phyloP scores from a whole-genome alignment of 1,284 basidiomycete species.

The Irpex lacteus region DNA sequence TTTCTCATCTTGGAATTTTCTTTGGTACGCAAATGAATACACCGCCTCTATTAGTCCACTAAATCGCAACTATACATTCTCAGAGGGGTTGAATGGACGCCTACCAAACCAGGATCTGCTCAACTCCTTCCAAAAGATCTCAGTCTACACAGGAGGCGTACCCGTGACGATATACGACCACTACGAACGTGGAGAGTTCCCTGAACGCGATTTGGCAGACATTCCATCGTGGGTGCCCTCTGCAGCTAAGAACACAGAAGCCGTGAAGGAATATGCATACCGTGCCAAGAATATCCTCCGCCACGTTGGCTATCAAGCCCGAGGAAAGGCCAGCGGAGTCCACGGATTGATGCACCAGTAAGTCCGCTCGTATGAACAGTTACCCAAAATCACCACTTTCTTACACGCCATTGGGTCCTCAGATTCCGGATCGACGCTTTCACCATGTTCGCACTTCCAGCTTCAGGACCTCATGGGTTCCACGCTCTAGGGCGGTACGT shows the following conservation, averaged over 20 bases:
- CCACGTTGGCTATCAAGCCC: slow-evolving; percentile 68
- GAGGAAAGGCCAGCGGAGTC: slow-evolving; percentile 70
- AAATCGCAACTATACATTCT: background rate
- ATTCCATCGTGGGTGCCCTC: slow-evolving; percentile 47
- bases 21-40: slow-evolving; percentile 57
- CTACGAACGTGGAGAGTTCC: slow-evolving; percentile 47
- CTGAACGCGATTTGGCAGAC: slow-evolving; percentile 28
- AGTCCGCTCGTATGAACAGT: slow-evolving; percentile 16
- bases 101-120: slow-evolving; percentile 95
- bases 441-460: slow-evolving; percentile 86
- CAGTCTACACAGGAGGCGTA: slow-evolving; percentile 68
- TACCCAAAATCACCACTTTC: background rate
- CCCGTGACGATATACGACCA: slow-evolving; percentile 80
- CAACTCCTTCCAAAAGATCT: slow-evolving; percentile 79
- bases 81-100: slow-evolving; percentile 94
- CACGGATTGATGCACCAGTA: slow-evolving; percentile 80
- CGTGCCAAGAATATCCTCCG: slow-evolving; percentile 61
- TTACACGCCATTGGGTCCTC: background rate
- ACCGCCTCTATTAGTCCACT: too few species aligned
- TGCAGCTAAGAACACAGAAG: slow-evolving; percentile 37
- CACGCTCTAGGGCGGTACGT: slow-evolving; percentile 81
- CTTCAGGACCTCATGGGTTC: slow-evolving; percentile 92
- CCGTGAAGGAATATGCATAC: slow-evolving; percentile 50
- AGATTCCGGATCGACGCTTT: slow-evolving; percentile 93
- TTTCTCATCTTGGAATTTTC: slow-evolving; percentile 89